These are phyloP conservation scores for Noccaea bulbosa DNA, from an alignment of 345 rosid species.

Conservation along the genomic window DNA sequence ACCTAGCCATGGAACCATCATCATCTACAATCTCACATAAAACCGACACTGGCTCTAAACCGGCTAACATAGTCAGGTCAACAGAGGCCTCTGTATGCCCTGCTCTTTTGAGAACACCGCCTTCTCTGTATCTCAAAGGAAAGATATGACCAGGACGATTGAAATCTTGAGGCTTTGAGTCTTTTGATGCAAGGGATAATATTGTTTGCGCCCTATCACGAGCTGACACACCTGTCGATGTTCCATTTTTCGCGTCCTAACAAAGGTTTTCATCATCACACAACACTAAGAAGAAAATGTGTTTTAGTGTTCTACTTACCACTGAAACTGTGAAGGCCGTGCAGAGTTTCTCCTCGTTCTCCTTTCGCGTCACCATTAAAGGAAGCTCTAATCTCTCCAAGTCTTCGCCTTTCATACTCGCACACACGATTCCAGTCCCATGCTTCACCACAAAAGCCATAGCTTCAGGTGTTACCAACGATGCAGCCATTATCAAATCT, in stretches of 20 bases:
- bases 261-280: slow-evolving; percentile 6
- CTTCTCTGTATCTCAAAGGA: slow-evolving; percentile 84
- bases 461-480: slow-evolving; percentile 76
- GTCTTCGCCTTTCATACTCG: slow-evolving; percentile 81
- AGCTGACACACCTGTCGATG: slow-evolving; percentile 94
- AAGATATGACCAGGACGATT: slow-evolving; percentile 91
- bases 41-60: slow-evolving; percentile 76
- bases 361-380: slow-evolving; percentile 78
- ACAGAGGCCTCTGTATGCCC: slow-evolving; percentile 97
- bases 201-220: slow-evolving; percentile 81
- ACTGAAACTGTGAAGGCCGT: slow-evolving; percentile 93
- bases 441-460: slow-evolving; percentile 90
- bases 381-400: slow-evolving; percentile 89
- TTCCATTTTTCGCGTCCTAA: slow-evolving; percentile 77
- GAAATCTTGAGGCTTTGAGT: slow-evolving; percentile 79
- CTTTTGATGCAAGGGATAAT: slow-evolving; percentile 67
- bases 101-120: slow-evolving; percentile 93
- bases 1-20: slow-evolving; percentile 98
- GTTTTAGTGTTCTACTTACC: slow-evolving; percentile 47
- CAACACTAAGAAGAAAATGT: neutral
- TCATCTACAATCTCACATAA: slow-evolving; percentile 92
- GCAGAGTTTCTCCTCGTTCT: slow-evolving; percentile 76
- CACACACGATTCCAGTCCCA: slow-evolving; percentile 93
- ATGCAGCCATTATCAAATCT: slow-evolving; percentile 88
- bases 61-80: slow-evolving; percentile 82